Evolutionary conservation across 2,329 filamentous ascomycete genomes (phyloP), one percentile per base, ranked within the genome.

Genomic region (Aureobasidium vineae): DNA sequence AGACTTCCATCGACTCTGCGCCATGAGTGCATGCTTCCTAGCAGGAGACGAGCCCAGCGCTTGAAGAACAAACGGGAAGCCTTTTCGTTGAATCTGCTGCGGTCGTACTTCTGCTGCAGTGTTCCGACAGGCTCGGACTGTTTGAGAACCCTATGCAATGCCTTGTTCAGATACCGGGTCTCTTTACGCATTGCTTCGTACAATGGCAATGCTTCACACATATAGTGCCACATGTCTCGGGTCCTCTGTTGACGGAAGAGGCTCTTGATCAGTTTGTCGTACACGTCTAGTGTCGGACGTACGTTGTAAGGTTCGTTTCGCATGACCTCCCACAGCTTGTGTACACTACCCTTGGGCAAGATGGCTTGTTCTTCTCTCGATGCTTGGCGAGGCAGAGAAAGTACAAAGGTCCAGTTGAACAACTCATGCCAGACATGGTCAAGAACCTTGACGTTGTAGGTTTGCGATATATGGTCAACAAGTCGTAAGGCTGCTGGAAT

Each of bases 401-500:
- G 80, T 11, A 90, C 79, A 71, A 86, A 88, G 0, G 88, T 83
- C 84, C 89, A 90, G 68, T 86, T 81, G 19, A 93, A 79, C 2
- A 94, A 76, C 65, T 88, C 84, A 8, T 82, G 80, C 90, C 91
- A 94, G 21, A 86, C 81, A 5, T 80, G 73, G 7, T 73, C 71
- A 0, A 85, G 77, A 43, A 94, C 85, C 1, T 78, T 69, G 28
- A 94, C 77, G 1, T 78, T 69, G 75, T 89, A 90, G 7, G 79
- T 79, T 1, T 77, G 77, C 0, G 90, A 88, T 56, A 93, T 75
- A 70, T 85, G 85, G 67, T 89, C 83, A 15, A 92, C 77, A 0
- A 89, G 72, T 47, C 84, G 81, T 31, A 88, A 72, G 15, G 86
- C 89, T 1, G 82, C 79, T 0, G 80, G 74, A 4, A 92, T 80